A percentile compares a stretch with the other conserved stretches of the same genome.
These are phyloP conservation scores for Ophiobolus disseminans DNA, from an alignment of 2,329 filamentous ascomycete species.

Conservation along the genomic window DNA sequence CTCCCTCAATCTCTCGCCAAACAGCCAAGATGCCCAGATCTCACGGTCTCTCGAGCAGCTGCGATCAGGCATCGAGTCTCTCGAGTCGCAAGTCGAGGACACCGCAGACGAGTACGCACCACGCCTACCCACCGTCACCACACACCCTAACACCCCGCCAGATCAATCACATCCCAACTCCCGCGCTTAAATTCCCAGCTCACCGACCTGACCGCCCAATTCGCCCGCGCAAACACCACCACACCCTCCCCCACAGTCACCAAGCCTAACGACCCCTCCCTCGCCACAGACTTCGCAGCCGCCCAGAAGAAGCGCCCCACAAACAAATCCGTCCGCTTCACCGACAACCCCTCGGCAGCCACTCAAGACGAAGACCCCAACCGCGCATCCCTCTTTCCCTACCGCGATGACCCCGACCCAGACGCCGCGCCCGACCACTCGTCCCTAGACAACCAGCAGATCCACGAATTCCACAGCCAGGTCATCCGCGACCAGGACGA, in stretches of 20 bases:
- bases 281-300: constrained; percentile 46
- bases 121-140: not conserved
- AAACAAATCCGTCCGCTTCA: constrained; percentile 85
- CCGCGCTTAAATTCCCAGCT: constrained; percentile 75
- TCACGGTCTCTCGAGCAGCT: constrained; percentile 87
- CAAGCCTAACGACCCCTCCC: constrained; percentile 53
- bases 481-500: constrained; percentile 90
- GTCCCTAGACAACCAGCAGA: constrained; percentile 78
- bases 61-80: constrained; percentile 75
- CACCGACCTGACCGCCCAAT: constrained; percentile 78
- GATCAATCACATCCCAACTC: constrained; percentile 62
- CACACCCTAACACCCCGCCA: constrained; percentile 15
- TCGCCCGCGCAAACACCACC: constrained; percentile 66
- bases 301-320: constrained; percentile 45
- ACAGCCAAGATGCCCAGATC: constrained; percentile 87
- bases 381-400: constrained; percentile 69
- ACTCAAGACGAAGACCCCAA: constrained; percentile 52
- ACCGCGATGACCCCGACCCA: constrained; percentile 70
- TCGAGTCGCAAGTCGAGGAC: constrained; percentile 71
- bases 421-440: constrained; percentile 58
- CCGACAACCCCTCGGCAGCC: constrained; percentile 60
- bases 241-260: constrained; percentile 47
- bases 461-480: constrained; percentile 82
- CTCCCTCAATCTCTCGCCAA: constrained; percentile 77
- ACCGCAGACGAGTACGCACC: constrained; percentile 58